Evolutionary conservation across 2,329 filamentous ascomycete species (phyloP).

Genomic region (Orbilia oligospora): DNA sequence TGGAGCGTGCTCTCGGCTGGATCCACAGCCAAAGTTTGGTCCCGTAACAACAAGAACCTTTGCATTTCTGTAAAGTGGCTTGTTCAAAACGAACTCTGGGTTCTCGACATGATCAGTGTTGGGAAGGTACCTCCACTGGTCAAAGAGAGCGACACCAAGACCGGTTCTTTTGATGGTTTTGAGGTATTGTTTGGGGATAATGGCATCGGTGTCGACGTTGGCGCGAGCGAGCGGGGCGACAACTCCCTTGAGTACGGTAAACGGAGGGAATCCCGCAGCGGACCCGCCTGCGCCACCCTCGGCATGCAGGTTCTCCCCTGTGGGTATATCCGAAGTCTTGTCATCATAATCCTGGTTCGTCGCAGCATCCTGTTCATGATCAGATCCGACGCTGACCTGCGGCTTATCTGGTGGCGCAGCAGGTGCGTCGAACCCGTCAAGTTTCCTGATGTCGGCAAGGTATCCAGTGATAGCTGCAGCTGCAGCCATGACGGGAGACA

Average conservation of each 20-base stretch:
- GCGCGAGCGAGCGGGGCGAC: slow-evolving; percentile 87
- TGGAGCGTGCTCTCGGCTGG: slow-evolving; percentile 92
- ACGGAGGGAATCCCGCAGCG: slow-evolving; percentile 81
- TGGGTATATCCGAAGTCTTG: slow-evolving; percentile 73
- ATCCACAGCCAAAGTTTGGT: slow-evolving; percentile 94
- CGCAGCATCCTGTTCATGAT: slow-evolving; percentile 70
- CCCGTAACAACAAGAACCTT: slow-evolving; percentile 95
- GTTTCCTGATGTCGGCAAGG: slow-evolving; percentile 89
- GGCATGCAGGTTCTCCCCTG: slow-evolving; percentile 60
- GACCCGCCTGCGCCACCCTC: slow-evolving; percentile 12
- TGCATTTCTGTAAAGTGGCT: slow-evolving; percentile 83
- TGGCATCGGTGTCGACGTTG: slow-evolving; percentile 98
- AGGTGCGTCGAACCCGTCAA: slow-evolving; percentile 73
- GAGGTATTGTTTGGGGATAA: slow-evolving; percentile 98
- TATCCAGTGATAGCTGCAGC: slow-evolving; percentile 90
- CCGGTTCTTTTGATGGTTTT: slow-evolving; percentile 99
- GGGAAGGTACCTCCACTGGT: slow-evolving; percentile 82
- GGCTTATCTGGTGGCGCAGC: slow-evolving; percentile 73
- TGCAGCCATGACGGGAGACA: slow-evolving; percentile 97
- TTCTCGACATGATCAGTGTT: slow-evolving; percentile 78
- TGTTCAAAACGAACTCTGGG: slow-evolving; percentile 87
- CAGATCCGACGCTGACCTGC: slow-evolving; percentile 74
- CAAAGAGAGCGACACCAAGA: slow-evolving; percentile 88
- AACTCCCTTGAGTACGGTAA: slow-evolving; percentile 85
- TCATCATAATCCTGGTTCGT: slow-evolving; percentile 76